These are phyloP conservation scores for Arthroderma sp. DNA, from an alignment of 2,329 filamentous ascomycete species.

Conservation along the genomic window DNA sequence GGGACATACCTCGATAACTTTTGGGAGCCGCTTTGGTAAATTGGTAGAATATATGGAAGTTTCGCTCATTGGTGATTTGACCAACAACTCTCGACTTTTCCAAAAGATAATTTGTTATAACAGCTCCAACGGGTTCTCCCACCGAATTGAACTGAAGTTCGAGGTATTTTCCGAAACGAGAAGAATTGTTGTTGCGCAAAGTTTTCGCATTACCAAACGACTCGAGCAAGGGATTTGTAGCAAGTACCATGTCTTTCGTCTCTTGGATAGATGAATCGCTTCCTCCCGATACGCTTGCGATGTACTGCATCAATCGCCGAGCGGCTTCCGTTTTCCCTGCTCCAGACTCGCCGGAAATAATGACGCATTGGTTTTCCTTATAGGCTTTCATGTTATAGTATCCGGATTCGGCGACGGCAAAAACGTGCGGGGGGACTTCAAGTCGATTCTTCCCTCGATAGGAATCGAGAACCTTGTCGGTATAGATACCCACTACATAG, in stretches of 20 bases:
- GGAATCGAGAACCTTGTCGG: conserved; percentile 79
- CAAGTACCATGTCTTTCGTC: conserved; percentile 98
- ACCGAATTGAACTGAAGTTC: conserved; percentile 89
- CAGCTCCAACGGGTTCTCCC: conserved; percentile 86
- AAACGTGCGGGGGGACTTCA: conserved; percentile 87
- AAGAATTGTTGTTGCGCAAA: conserved; percentile 95
- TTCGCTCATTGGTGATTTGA: conserved; percentile 88
- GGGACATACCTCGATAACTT: conserved; percentile 51
- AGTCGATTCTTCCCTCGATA: conserved; percentile 96
- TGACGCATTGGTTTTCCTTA: conserved; percentile 97
- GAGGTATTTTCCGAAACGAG: conserved; percentile 93
- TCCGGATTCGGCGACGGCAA: conserved; percentile 85
- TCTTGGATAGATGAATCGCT: conserved; percentile 76
- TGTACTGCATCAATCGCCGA: conserved; percentile 99
- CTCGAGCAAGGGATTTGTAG: conserved; percentile 91
- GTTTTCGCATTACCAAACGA: conserved; percentile 99
- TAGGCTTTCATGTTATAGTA: conserved; percentile 99
- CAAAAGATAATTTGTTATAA: conserved; percentile 95
- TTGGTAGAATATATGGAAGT: conserved; percentile 99
- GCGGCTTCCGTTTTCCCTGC: conserved; percentile 97
- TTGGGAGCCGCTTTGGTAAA: conserved; percentile 91
- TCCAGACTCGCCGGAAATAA: conserved; percentile 96
- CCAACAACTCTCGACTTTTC: conserved; percentile 93
- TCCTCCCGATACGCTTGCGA: conserved; percentile 88
- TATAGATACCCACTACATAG: conserved; percentile 80